Base-by-base conservation (phyloP, 352 stramenopile genomes). In the Phytophthora foliorum region DNA sequence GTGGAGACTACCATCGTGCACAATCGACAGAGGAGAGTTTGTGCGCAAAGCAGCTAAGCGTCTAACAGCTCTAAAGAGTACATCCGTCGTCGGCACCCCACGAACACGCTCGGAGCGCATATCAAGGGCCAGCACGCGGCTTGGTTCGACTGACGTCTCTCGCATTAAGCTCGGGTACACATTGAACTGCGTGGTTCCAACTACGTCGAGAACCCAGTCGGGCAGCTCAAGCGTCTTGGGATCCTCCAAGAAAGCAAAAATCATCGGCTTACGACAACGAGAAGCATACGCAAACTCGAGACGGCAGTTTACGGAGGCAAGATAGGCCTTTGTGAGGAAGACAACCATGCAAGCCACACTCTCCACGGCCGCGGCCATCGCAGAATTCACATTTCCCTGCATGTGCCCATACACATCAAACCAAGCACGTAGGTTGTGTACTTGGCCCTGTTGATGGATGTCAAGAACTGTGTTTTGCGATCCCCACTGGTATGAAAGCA, bases 401-500 rank as follows among this genome's bases (percentile, higher is more conserved):
- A 90, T 90, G 75, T 89, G 69, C 34, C 82, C 80, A 31, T 77
- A 88, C 25, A 90, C 77, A 39, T 88, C 78, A 38, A 88, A 80
- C 82, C 82, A 90, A 21, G 78, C 72, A 36, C 77, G 67, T 9
- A 86, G 17, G 8, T 74, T 75, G 52, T 71, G 63, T 3, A 87
- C 66, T 10, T 53, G 56, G 11, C 78, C 78, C 24, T 88, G 78
- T 45, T 86, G 69, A 34, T 86, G 60, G 39, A 89, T 67, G 5
- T 74, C 63, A 10, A 88, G 64, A 14, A 90, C 69, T 5, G 65
- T 63, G 7, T 55, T 24, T 27, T 90, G 80, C 3, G 65, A 70
- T 0, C 75, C 72, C 80, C 82, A 90, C 31, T 88, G 79, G 38
- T 88, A 90, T 50, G 80, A 89, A 32, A 89, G 81, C 78, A 89